Evolutionary conservation across 225 moss, liverwort and hornwort species (phyloP), one percentile per base, ranked within the genome.

Genomic region (Pseudoscleropodium purum): DNA sequence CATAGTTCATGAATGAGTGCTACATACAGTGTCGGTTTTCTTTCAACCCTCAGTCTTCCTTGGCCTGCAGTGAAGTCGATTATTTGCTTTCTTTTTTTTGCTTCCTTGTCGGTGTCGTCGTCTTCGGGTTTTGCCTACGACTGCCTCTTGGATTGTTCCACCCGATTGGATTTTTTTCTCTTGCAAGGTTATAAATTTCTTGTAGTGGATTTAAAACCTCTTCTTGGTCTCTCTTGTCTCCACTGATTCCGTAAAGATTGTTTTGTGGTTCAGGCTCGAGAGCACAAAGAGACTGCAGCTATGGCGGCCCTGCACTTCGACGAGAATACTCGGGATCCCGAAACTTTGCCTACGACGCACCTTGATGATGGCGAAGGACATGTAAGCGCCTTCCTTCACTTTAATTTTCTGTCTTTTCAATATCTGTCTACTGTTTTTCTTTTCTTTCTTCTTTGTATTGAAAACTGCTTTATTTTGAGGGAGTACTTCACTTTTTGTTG

Each of bases 271-370:
- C 56, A 88, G 88, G 54, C 14, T 75, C 13, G 45, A 27, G 73
- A 73, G 51, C 47, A 60, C 67, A 36, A 72, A 84, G 75, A 64
- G 31, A 86, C 57, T 13, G 83, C 86, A 73, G 93, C 73, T 66
- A 94, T 94, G 94, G 93, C 94, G 90, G 59, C 91, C 73, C 85
- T 92, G 90, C 93, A 94, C 90, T 91, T 94, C 54, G 93, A 94
- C 72, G 94, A 93, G 80, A 87, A 89, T 75, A 89, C 93, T n/a
- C 85, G 85, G 47, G 85, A 89, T 49, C 90, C 93, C 72, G 91
- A 84, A 30, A 90, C 93, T 85, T 88, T 93, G 78, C 94, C 94
- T 19, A 92, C 93, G 60, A 84, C 86, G 87, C 60, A 91, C 81
- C 31, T 87, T 39, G 54, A 54, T n/a, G 65, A 90, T 4, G 74